Evolutionary conservation across 2,329 filamentous ascomycete genomes (phyloP), one percentile per base, ranked within the genome.

Genomic region (Sordariomycetes sp.): DNA sequence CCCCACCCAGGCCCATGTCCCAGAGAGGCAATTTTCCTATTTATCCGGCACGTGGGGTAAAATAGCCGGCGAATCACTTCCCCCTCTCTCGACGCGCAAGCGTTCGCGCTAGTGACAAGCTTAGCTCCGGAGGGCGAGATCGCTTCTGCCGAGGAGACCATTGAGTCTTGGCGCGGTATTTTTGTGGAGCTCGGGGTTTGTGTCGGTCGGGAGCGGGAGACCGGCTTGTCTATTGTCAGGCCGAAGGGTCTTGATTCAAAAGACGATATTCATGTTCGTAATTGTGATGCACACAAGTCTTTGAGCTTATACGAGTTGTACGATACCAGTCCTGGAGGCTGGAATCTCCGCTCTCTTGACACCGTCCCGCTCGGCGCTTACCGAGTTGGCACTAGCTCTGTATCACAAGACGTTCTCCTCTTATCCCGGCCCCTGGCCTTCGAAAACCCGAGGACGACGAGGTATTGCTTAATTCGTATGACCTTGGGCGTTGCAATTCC

Each of bases 41-140:
- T 57, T 57, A 57, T 53, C 55, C 55, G 51, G 55, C 55, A 57
- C 55, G 55, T 57, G 55, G 55, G 55, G 55, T 42, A 57, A 57
- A 53, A 53, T 57, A 57, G 12, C 55, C 55, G 51, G 50, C 2
- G 20, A 39, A 25, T 50, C 10, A 12, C 20, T 57, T 57, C 55
- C 55, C 28, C 55, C 53, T 57, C 55, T 57, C 10, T 51, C 55
- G 55, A 57, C 20, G 51, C 13, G n/a, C n/a, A 24, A 25, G 22
- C 25, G 3, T 15, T 24, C 50, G 22, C 50, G 50, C 50, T 13
- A 24, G 50, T 24, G 7, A 17, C 39, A n/a, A 45, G 28, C 28
- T 32, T 32, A 32, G 8, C 28, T 32, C 28, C 28, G 28, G 28
- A 32, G 28, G 4, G 3, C 28, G 28, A 32, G 8, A 8, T 32